Evolutionary conservation across 2,329 filamentous ascomycete species (phyloP).

Genomic region (Trichoderma afroharzianum): DNA sequence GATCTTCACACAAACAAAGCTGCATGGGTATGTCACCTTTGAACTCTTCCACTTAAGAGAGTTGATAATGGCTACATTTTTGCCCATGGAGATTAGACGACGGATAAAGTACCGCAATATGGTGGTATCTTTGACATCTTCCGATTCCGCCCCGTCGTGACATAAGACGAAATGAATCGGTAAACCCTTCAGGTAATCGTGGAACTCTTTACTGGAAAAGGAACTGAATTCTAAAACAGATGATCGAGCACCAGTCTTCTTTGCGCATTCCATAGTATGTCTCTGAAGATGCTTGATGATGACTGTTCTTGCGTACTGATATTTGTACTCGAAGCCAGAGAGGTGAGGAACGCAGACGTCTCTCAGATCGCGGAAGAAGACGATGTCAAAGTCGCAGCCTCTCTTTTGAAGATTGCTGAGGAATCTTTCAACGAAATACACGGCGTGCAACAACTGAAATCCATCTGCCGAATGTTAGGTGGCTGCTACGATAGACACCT

Average conservation of each 20-base stretch:
- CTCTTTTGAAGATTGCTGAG: slow-evolving; percentile 56
- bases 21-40: not conserved
- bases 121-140: slow-evolving; percentile 11
- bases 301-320: slow-evolving; percentile 57
- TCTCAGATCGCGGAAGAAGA: slow-evolving; percentile 61
- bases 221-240: slow-evolving; percentile 44
- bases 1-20: not conserved
- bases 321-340: slow-evolving; percentile 41
- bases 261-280: not conserved
- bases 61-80: slow-evolving; percentile 15
- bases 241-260: slow-evolving; percentile 22
- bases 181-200: slow-evolving; percentile 49
- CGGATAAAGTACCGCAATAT: slow-evolving; percentile 44
- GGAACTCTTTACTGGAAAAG: slow-evolving; percentile 47
- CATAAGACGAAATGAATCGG: slow-evolving; percentile 66
- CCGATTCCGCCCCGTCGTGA: slow-evolving; percentile 55
- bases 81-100: slow-evolving; percentile 49
- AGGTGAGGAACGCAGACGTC: slow-evolving; percentile 51
- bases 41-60: slow-evolving; percentile 14
- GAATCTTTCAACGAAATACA: slow-evolving; percentile 65
- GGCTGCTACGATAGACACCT: not conserved
- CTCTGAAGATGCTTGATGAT: slow-evolving; percentile 59
- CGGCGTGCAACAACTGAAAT: slow-evolving; percentile 68
- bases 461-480: slow-evolving; percentile 41
- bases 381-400: slow-evolving; percentile 67